A percentile compares a stretch with the other conserved stretches of the same genome.
phyloP scores from a whole-genome alignment of 768 basidiomycete species.

The Amanita subjunquillea region DNA sequence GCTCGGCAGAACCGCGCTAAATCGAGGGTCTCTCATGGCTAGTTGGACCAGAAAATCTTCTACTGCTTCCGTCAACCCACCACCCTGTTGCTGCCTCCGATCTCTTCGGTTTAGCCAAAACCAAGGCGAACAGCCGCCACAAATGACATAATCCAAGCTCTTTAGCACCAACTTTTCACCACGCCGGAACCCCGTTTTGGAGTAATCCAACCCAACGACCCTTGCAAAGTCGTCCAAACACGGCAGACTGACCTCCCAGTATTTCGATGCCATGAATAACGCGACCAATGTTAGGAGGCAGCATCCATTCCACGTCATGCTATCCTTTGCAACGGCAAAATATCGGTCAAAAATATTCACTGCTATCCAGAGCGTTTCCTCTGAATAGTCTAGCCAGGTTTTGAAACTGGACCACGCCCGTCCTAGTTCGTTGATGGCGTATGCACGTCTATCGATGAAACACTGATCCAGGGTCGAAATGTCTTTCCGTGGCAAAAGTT shows the following conservation, averaged over 20 bases:
- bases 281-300: neutral
- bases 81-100: neutral
- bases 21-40: neutral
- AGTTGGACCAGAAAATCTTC: conserved; percentile 3
- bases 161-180: neutral
- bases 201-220: neutral
- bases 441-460: neutral
- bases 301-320: neutral
- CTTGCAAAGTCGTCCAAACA: neutral
- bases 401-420: neutral
- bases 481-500: neutral
- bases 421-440: neutral
- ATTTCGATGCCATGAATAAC: conserved; percentile 1
- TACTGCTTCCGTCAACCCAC: neutral
- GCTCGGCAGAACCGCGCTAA: neutral
- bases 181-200: neutral
- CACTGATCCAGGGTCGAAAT: neutral
- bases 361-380: conserved; percentile 1
- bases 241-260: neutral
- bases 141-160: neutral
- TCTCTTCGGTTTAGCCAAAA: neutral
- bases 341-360: conserved; percentile 1
- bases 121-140: conserved; percentile 4
- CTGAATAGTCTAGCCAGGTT: neutral
- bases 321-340: neutral